Evolutionary conservation across 2,329 filamentous ascomycete genomes (phyloP), one percentile per base, ranked within the genome.

Genomic region (Graphiopsis chlorocephala): DNA sequence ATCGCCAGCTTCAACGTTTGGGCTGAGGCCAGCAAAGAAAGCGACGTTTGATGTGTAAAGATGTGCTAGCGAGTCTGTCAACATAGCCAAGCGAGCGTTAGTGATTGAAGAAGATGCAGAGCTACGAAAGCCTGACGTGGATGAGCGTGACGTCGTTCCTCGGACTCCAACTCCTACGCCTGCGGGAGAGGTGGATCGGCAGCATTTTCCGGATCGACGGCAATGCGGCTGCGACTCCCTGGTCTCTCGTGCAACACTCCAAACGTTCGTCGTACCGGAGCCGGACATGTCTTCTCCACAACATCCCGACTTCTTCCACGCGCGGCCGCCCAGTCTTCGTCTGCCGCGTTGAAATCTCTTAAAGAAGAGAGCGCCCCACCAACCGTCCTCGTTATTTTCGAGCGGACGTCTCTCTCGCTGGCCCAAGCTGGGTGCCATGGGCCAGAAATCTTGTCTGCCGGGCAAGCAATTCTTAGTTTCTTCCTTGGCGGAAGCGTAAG

Each of bases 401-500:
- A 23, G 28, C 29, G 45, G 14, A 50, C 45, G 58, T 25, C 42
- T 52, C 42, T 25, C 15, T 33, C 25, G 45, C 26, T 61, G 42
- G 58, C 20, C 57, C 28, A 29, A 47, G 57, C 57, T 56, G 53
- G 31, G 31, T 35, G 53, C 53, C 29, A 33, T 56, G 53, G 29
- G 31, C n/a, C 31, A 29, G 50, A 53, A 53, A 20, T 53, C 50
- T 53, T 29, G 31, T 29, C 23, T 50, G 47, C 53, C 35, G 58
- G 58, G 58, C 42, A 61, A 50, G 45, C 31, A 25, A 29, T 53
- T 53, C 50, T 28, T 53, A 29, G 28, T 61, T 31, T 25, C 50
- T 4, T 53, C n/a, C 58, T 61, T 61, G 58, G 58, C 58, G 28
- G 57, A 61, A 45, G 58, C 42, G 58, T 29, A 45, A 20, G 26